A percentile compares a stretch with the other conserved stretches of the same genome.
Evolutionary conservation across 768 basidiomycete species (phyloP).

Genomic region (Dentipellis sp.): DNA sequence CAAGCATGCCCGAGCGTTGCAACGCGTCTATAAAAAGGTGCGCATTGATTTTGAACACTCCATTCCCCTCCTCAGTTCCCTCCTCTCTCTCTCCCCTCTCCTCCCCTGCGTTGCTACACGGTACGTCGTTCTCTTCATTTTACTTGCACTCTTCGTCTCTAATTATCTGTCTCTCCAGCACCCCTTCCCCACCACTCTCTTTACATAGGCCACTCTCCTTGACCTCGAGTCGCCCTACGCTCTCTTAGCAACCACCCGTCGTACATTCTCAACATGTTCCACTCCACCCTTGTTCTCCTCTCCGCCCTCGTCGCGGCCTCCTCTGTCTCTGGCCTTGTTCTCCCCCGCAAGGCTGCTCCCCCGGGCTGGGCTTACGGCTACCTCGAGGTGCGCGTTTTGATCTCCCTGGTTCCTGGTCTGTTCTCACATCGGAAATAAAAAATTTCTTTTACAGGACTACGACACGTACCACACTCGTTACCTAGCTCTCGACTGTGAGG

Average conservation of each 20-base stretch:
- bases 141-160: background rate
- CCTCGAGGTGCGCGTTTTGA: slow-evolving; percentile 32
- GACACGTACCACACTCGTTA: slow-evolving; percentile 53
- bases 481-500: slow-evolving; percentile 39
- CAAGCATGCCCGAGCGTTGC: background rate
- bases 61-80: background rate
- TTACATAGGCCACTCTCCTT: slow-evolving; percentile 6
- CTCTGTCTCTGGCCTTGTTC: slow-evolving; percentile 25
- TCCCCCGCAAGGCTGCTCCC: slow-evolving; percentile 30
- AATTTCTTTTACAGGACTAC: slow-evolving; percentile 34
- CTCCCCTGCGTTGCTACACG: background rate
- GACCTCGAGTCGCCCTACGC: slow-evolving; percentile 10
- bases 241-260: slow-evolving; percentile 16
- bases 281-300: slow-evolving; percentile 29
- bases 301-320: slow-evolving; percentile 34
- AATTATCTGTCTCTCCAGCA: background rate
- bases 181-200: slow-evolving; percentile 8
- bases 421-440: slow-evolving; percentile 17
- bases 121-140: background rate
- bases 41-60: too few species aligned
- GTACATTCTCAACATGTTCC: slow-evolving; percentile 20
- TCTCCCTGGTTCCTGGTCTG: background rate
- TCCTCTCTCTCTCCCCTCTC: background rate
- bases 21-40: background rate
- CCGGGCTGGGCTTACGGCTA: slow-evolving; percentile 32